These are phyloP conservation scores for Thraustochytrium aureum DNA, from an alignment of 352 stramenopile genomes.

Conservation along the genomic window DNA sequence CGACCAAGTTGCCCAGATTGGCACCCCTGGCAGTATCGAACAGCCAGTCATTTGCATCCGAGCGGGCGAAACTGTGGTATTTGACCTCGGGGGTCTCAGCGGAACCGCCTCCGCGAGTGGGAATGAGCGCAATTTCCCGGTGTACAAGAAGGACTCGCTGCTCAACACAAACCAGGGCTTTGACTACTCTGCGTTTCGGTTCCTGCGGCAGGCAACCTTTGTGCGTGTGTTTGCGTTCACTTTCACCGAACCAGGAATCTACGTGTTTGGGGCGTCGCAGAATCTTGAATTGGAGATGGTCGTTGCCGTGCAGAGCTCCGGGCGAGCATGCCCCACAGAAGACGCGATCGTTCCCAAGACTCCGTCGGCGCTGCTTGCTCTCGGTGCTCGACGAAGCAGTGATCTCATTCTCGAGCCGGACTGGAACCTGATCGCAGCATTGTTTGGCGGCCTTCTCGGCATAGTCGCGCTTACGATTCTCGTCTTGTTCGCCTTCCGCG, in stretches of 20 bases:
- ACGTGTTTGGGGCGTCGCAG: slow-evolving; percentile 77
- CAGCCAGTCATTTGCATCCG: slow-evolving; percentile 82
- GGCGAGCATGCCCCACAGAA: slow-evolving; percentile 67
- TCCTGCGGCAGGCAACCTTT: slow-evolving; percentile 66
- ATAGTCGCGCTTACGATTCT: slow-evolving; percentile 60
- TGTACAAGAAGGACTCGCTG: slow-evolving; percentile 92
- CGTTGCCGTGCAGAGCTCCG: slow-evolving; percentile 18
- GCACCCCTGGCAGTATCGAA: background rate
- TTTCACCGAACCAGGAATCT: slow-evolving; percentile 74
- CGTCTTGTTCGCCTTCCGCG: slow-evolving; percentile 22
- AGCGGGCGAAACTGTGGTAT: slow-evolving; percentile 75
- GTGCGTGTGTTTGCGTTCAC: slow-evolving; percentile 79
- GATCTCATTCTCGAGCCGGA: slow-evolving; percentile 78
- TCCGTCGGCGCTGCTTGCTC: slow-evolving; percentile 73
- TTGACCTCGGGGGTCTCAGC: slow-evolving; percentile 67
- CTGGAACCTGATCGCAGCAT: slow-evolving; percentile 71
- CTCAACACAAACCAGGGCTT: slow-evolving; percentile 90
- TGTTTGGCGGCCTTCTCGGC: slow-evolving; percentile 71
- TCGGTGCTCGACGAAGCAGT: slow-evolving; percentile 66
- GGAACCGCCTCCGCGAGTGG: background rate
- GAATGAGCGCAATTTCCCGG: slow-evolving; percentile 67
- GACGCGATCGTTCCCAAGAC: slow-evolving; percentile 71
- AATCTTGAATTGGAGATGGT: slow-evolving; percentile 4
- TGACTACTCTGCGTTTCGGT: slow-evolving; percentile 79
- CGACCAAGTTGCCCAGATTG: background rate